A percentile compares a stretch with the other conserved stretches of the same genome.
These are phyloP conservation scores for Dioscorea dumetorum DNA, from an alignment of 106 monocot species.

Conservation along the genomic window DNA sequence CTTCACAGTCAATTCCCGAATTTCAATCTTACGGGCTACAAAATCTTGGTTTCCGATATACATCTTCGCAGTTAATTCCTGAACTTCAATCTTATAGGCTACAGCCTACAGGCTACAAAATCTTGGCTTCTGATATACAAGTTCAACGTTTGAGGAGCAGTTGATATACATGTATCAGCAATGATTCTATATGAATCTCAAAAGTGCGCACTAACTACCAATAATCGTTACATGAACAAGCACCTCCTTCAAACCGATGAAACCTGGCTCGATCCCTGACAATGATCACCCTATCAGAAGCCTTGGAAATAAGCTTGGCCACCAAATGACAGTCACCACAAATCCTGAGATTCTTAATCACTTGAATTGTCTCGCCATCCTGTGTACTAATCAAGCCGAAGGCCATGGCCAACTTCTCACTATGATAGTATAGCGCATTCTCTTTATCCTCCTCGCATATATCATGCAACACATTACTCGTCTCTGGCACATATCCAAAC, in stretches of 20 bases:
- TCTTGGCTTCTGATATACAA: too few relatives aligned
- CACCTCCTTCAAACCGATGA: slow-evolving; percentile 32
- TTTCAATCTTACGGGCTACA: too few relatives aligned
- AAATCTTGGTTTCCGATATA: too few relatives aligned
- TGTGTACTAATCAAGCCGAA: slow-evolving; percentile 43
- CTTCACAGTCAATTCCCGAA: too few relatives aligned
- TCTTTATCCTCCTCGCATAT: slow-evolving; percentile 56
- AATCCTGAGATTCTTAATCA: slow-evolving; percentile 46
- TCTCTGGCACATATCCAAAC: neutral
- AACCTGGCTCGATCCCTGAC: slow-evolving; percentile 32
- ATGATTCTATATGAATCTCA: neutral
- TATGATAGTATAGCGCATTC: slow-evolving; percentile 38
- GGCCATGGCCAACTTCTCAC: slow-evolving; percentile 49
- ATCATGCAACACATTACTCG: slow-evolving; percentile 32
- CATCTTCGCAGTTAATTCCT: too few relatives aligned
- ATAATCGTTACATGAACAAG: slow-evolving; percentile 29
- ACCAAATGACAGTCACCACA: slow-evolving; percentile 46
- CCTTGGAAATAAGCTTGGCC: slow-evolving; percentile 33
- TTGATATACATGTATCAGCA: too few relatives aligned
- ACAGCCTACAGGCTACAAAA: too few relatives aligned
- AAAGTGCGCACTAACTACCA: slow-evolving; percentile 12
- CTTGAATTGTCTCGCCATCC: slow-evolving; percentile 6
- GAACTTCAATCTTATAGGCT: too few relatives aligned
- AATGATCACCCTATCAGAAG: slow-evolving; percentile 22
- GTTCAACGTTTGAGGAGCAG: too few relatives aligned